These are phyloP conservation scores for Wallacemonas sp. DNA, from an alignment of 208 protist genomes.

Conservation along the genomic window DNA sequence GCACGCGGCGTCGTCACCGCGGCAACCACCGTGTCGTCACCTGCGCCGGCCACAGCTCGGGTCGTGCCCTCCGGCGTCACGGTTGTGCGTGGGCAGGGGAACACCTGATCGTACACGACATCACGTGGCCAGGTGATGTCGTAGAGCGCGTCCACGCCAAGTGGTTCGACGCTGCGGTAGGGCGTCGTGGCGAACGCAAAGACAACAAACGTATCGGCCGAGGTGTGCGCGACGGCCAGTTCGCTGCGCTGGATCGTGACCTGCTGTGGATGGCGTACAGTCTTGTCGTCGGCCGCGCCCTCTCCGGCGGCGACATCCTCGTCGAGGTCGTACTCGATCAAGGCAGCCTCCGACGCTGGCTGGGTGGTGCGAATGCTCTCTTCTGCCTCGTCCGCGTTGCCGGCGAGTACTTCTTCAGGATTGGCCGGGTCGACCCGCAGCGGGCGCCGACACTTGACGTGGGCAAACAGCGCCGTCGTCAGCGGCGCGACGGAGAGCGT, in stretches of 20 bases:
- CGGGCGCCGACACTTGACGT: background rate
- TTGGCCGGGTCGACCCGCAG: background rate
- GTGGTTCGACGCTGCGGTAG: background rate
- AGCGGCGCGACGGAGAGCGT: constrained; percentile 38
- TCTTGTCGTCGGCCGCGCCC: constrained; percentile 15
- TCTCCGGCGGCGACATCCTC: too few species aligned
- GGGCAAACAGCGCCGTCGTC: constrained; percentile 43
- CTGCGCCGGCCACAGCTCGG: background rate
- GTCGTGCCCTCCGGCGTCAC: background rate
- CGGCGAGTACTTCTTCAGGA: too few species aligned
- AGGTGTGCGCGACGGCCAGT: background rate
- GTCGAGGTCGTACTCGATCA: too few species aligned
- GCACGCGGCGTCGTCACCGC: too few species aligned
- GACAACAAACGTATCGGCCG: background rate
- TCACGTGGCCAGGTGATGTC: background rate
- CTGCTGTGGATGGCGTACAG: constrained; percentile 33
- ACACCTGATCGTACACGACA: constrained; percentile 24
- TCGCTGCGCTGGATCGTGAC: constrained; percentile 7
- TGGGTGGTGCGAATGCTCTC: too few species aligned
- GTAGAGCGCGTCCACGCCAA: background rate
- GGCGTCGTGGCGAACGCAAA: background rate
- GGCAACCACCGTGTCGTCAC: too few species aligned
- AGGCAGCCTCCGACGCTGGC: too few species aligned
- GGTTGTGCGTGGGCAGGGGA: constrained; percentile 1
- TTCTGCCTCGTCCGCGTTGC: too few species aligned